phyloP scores from a whole-genome alignment of 2,329 filamentous ascomycete genomes.

The Xylaria digitata region DNA sequence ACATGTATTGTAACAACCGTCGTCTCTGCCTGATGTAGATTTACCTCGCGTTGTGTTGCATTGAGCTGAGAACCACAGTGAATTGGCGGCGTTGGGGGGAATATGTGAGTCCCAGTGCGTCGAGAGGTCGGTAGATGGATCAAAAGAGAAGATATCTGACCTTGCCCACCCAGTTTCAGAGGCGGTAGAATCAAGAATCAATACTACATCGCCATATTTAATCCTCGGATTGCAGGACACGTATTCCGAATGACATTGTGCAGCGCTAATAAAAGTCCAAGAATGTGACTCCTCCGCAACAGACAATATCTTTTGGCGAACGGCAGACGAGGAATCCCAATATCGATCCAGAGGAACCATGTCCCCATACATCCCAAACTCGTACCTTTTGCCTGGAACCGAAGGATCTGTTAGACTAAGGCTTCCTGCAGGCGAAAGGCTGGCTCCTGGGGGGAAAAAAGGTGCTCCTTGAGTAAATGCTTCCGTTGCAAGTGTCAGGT shows the following conservation, averaged over 20 bases:
- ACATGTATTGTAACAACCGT: neutral
- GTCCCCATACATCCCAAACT: neutral
- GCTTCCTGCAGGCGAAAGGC: constrained; percentile 11
- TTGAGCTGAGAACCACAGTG: constrained; percentile 17
- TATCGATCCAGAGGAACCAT: neutral
- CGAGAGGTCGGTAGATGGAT: neutral
- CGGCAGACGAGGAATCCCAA: neutral
- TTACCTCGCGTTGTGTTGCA: neutral
- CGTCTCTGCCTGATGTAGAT: neutral
- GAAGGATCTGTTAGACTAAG: neutral
- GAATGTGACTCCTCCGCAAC: neutral
- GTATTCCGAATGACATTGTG: constrained; percentile 2
- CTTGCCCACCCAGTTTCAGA: constrained; percentile 8
- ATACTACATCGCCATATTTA: constrained; percentile 6
- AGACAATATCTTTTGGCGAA: neutral
- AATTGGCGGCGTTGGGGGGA: neutral
- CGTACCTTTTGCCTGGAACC: no score
- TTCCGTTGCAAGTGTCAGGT: constrained; percentile 6
- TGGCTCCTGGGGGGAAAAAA: constrained; percentile 17
- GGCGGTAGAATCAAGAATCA: neutral
- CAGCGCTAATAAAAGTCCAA: neutral
- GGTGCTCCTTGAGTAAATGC: neutral
- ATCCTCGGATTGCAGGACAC: neutral
- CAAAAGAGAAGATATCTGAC: constrained; percentile 6
- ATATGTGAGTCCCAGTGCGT: neutral